These are phyloP conservation scores for Moniliella sp. DNA, from an alignment of 1,284 basidiomycete genomes.

Conservation along the genomic window DNA sequence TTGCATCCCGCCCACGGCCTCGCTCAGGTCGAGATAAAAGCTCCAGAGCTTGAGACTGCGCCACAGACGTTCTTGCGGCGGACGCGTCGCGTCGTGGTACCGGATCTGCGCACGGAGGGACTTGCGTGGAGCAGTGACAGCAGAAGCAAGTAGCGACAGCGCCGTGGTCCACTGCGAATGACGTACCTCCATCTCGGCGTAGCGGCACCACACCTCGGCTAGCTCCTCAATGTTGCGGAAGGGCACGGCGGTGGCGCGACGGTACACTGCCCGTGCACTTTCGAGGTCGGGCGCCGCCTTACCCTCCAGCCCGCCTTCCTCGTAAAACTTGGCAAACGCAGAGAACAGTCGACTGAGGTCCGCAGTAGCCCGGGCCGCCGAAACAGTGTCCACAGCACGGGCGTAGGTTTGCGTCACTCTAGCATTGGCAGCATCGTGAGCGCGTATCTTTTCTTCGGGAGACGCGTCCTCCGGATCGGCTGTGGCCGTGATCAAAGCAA, in stretches of 20 bases:
- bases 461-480: no score
- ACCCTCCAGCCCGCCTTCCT: constrained; percentile 64
- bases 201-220: constrained; percentile 95
- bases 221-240: constrained; percentile 92
- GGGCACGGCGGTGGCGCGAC: constrained; percentile 71
- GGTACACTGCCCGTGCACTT: constrained; percentile 70
- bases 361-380: constrained; percentile 70
- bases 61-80: constrained; percentile 74
- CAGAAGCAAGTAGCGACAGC: constrained; percentile 81
- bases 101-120: constrained; percentile 58
- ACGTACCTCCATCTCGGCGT: constrained; percentile 91
- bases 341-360: constrained; percentile 76
- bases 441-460: constrained; percentile 84
- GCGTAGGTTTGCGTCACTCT: constrained; percentile 83
- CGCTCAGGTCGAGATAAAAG: constrained; percentile 90
- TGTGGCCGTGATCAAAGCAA: constrained; percentile 77
- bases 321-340: constrained; percentile 92
- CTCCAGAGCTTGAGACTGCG: constrained; percentile 97
- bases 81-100: constrained; percentile 78
- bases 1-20: constrained; percentile 80
- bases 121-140: constrained; percentile 47
- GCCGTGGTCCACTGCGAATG: constrained; percentile 92
- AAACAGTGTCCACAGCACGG: constrained; percentile 65
- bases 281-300: constrained; percentile 46
- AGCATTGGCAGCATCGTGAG: no score